Evolutionary conservation across 106 monocot species (phyloP), one percentile per base, ranked within the genome.

Genomic region (Alisma plantagoaquatica): DNA sequence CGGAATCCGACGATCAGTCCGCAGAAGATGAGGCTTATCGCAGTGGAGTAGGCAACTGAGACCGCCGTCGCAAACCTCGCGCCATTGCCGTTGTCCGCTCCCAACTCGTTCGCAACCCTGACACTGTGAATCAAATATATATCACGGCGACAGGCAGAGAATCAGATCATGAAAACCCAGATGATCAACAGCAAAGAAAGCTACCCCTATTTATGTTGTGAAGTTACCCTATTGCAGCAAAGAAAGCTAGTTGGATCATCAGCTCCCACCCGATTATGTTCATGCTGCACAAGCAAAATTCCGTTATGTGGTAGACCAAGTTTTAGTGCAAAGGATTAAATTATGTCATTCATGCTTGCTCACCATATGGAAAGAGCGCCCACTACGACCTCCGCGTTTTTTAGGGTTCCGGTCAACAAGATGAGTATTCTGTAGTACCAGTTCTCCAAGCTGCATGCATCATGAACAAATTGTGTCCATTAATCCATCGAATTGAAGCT

Each of bases 101-200:
- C 93, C 3, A 93, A 62, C 54, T 93, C 93, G 29, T 87, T 87
- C 0, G 91, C 78, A 0, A 92, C 91, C 22, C 91, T 46, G 33
- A 92, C 91, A 41, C 91, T 91, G 16, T 23, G n/a, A n/a, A n/a
- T n/a, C n/a, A n/a, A n/a, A n/a, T n/a, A n/a, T n/a, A n/a, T n/a
- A n/a, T n/a, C n/a, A n/a, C n/a, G n/a, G n/a, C n/a, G n/a, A n/a
- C n/a, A n/a, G n/a, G n/a, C n/a, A n/a, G n/a, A n/a, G n/a, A n/a
- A n/a, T n/a, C n/a, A n/a, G n/a, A n/a, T n/a, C n/a, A n/a, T n/a
- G n/a, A n/a, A n/a, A n/a, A n/a, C n/a, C n/a, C n/a, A n/a, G n/a
- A n/a, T n/a, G n/a, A n/a, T n/a, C n/a, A n/a, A n/a, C n/a, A n/a
- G n/a, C n/a, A n/a, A 26, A 49, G 4, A 6, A 45, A 15, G 3